These are phyloP conservation scores for Claviceps sp. DNA, from an alignment of 2,329 filamentous ascomycete genomes.

Conservation along the genomic window DNA sequence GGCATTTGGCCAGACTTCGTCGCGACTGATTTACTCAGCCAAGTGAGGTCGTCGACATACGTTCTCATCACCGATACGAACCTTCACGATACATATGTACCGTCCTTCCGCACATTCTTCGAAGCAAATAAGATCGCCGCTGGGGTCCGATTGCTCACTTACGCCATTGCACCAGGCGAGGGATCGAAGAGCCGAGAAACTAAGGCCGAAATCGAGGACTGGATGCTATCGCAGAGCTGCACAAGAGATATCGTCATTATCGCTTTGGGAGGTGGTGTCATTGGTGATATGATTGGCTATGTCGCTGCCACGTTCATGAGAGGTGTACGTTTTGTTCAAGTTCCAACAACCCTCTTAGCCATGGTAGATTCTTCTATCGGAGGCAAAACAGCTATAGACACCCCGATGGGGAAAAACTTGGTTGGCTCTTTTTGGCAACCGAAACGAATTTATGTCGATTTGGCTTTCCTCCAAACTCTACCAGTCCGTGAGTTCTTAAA, in stretches of 20 bases:
- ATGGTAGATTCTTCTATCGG: conserved; percentile 99
- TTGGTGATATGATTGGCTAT: conserved; percentile 96
- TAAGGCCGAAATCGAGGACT: conserved; percentile 93
- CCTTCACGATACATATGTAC: conserved; percentile 65
- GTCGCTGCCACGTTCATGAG: conserved; percentile 98
- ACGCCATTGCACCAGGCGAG: conserved; percentile 81
- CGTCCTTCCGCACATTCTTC: conserved; percentile 47
- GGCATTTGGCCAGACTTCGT: conserved; percentile 79
- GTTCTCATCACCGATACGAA: conserved; percentile 96
- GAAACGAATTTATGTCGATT: conserved; percentile 82
- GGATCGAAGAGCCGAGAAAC: conserved; percentile 86
- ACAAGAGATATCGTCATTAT: conserved; percentile 91
- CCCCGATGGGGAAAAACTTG: conserved; percentile 88
- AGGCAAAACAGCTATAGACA: conserved; percentile 96
- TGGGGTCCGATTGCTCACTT: conserved; percentile 61
- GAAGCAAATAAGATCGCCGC: conserved; percentile 15
- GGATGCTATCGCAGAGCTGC: conserved; percentile 86
- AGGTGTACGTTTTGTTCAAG: conserved; percentile 88
- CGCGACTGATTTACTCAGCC: conserved; percentile 63
- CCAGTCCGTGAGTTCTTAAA: conserved; percentile 92
- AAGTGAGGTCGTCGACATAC: conserved; percentile 77
- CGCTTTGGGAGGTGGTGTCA: conserved; percentile 88
- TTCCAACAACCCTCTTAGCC: conserved; percentile 83
- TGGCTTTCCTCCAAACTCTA: conserved; percentile 80
- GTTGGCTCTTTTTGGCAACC: conserved; percentile 97